These are phyloP conservation scores for Alternaria gansuensis DNA, from an alignment of 2,329 filamentous ascomycete species.

Conservation along the genomic window DNA sequence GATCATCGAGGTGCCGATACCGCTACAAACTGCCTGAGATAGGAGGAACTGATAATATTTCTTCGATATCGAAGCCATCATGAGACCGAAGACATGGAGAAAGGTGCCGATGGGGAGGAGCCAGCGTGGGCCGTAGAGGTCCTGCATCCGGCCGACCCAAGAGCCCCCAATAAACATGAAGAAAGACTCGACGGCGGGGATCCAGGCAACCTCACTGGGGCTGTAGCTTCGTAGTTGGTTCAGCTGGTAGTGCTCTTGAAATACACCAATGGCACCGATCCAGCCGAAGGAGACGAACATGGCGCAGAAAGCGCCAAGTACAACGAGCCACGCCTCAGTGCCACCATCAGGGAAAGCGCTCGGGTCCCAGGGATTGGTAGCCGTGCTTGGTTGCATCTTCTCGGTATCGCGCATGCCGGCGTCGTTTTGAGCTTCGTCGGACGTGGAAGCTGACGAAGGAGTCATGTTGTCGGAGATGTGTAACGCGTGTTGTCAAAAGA, in stretches of 20 bases:
- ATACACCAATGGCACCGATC: constrained; percentile 45
- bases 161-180: constrained; percentile 61
- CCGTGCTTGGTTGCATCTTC: no score
- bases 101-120: constrained; percentile 35
- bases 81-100: constrained; percentile 64
- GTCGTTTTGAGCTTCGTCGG: no score
- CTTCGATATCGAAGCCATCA: constrained; percentile 65
- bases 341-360: constrained; percentile 41
- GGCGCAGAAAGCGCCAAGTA: constrained; percentile 42
- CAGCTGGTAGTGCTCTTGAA: constrained; percentile 53
- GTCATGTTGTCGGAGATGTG: no score
- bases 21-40: constrained; percentile 59
- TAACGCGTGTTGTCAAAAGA: no score
- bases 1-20: constrained; percentile 50
- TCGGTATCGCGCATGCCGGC: no score
- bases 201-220: constrained; percentile 51
- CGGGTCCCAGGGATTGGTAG: constrained; percentile 5
- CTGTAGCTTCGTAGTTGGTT: constrained; percentile 44
- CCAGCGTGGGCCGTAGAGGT: constrained; percentile 58
- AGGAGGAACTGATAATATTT: constrained; percentile 62
- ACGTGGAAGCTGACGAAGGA: no score
- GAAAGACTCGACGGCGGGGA: constrained; percentile 49
- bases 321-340: constrained; percentile 45
- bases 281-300: constrained; percentile 51
- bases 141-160: constrained; percentile 31